Evolutionary conservation across 495 filamentous ascomycete species (phyloP), one percentile per base, ranked within the genome.

Genomic region (Hypoxylon lienhwacheense): DNA sequence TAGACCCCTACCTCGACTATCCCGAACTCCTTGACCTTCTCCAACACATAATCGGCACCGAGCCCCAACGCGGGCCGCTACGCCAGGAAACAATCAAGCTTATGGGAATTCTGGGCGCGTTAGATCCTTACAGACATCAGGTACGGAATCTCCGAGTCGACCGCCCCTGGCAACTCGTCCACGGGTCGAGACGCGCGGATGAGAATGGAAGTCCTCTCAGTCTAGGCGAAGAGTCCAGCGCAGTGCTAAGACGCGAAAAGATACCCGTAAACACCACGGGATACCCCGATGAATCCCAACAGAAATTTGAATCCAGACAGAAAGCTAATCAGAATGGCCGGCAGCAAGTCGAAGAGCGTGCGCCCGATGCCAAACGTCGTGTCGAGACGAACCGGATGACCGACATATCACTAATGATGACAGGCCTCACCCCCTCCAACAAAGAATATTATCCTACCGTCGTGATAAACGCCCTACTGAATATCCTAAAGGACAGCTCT

Each of bases 381-480:
- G 76, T 78, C 20, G 85, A 88, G 63, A 77, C 82, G 5, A 76
- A 74, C 26, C 77, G 79, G 20, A 81, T 93, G 45, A 95, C 91
- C 10, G 93, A 99, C 73, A 95, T 99, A 39, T 91, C 90, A 10
- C 77, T 99, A 15, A 96, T 99, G 73, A 97, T 99, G 91, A 87
- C 86, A 53, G 91, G 93, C 7, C 80, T 96, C n/a, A 97, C 91
- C 1, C 95, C 93, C 2, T 96, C 90, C 0, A 93, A 89, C 52
- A 95, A 99, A 63, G 93, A 99, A 51, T 99, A 97, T 64, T 97
- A 96, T 64, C 93, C 93, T 2, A 97, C 95, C 0, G 91, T 99
- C 14, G 95, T 97, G 31, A 96, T 99, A 63, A 93, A 95, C 60
- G 92, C 92, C 1, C 74, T 99, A 34, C 83, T 97, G 65, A 85